These are phyloP conservation scores for Artemisia annua DNA, from an alignment of 129 eudicot species.

Conservation along the genomic window DNA sequence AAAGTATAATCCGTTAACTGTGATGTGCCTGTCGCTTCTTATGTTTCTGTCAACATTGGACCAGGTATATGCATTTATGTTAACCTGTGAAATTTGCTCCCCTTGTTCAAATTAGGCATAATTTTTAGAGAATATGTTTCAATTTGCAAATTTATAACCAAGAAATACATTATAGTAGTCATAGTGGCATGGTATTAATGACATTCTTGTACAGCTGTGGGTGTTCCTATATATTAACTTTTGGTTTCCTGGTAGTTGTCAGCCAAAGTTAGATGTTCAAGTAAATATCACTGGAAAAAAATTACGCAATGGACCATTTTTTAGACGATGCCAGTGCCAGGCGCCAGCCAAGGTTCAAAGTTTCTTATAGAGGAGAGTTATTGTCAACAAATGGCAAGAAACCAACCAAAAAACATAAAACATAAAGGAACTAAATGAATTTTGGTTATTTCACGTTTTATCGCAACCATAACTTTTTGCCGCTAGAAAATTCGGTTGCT, in stretches of 20 bases:
- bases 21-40: conserved; percentile 7
- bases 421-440: no score
- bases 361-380: no score
- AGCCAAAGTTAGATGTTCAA: no score
- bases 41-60: neutral
- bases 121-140: neutral
- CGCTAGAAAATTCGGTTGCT: no score
- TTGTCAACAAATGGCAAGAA: no score
- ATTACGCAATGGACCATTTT: no score
- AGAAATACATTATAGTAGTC: neutral
- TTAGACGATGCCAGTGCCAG: no score
- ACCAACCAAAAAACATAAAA: no score
- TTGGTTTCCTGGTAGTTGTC: conserved; percentile 8
- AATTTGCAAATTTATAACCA: neutral
- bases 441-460: no score
- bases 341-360: no score
- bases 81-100: neutral
- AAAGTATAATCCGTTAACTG: conserved; percentile 4
- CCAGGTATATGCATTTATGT: neutral
- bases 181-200: conserved; percentile 9
- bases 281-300: no score
- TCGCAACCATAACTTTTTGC: no score
- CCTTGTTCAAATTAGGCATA: neutral
- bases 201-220: conserved; percentile 6
- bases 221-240: neutral